Conservation (phyloP, 805 yeast genomes). For the Wickerhamomyces bisporus region DNA sequence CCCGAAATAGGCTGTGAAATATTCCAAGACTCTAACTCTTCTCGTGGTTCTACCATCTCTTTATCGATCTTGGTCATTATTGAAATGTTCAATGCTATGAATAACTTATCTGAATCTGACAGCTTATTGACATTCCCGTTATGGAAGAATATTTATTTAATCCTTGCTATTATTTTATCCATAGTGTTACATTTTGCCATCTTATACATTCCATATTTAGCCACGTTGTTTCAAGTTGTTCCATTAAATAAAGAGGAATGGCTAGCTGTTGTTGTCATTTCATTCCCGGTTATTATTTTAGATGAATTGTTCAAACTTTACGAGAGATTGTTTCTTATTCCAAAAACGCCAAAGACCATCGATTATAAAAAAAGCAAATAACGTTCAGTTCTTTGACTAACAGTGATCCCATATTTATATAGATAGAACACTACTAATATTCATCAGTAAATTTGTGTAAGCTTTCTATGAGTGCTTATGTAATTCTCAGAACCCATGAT, state of each 20-base stretch:
- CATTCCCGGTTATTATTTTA: conserved; percentile 31
- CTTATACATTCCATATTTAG: conserved; percentile 30
- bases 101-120: conserved; percentile 34
- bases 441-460: too few relatives aligned
- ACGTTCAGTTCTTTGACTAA: too few relatives aligned
- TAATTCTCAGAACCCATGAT: too few relatives aligned
- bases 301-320: conserved; percentile 33
- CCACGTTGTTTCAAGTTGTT: conserved; percentile 28
- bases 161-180: conserved; percentile 32
- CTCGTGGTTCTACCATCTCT: conserved; percentile 34
- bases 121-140: conserved; percentile 32
- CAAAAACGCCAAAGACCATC: background rate
- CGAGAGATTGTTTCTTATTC: conserved; percentile 23
- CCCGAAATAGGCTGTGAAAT: conserved; percentile 31
- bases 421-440: too few relatives aligned
- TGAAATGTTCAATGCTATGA: conserved; percentile 38
- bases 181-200: conserved; percentile 29
- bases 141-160: conserved; percentile 33
- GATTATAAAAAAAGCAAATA: background rate
- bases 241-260: conserved; percentile 30
- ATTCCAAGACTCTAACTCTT: conserved; percentile 23
- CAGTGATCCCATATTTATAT: too few relatives aligned
- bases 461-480: too few relatives aligned
- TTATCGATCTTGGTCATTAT: conserved; percentile 34
- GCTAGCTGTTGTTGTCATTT: conserved; percentile 29